Evolutionary conservation across 371 early-diverging fungal genomes (phyloP).

Genomic region (Mucor irregularis): DNA sequence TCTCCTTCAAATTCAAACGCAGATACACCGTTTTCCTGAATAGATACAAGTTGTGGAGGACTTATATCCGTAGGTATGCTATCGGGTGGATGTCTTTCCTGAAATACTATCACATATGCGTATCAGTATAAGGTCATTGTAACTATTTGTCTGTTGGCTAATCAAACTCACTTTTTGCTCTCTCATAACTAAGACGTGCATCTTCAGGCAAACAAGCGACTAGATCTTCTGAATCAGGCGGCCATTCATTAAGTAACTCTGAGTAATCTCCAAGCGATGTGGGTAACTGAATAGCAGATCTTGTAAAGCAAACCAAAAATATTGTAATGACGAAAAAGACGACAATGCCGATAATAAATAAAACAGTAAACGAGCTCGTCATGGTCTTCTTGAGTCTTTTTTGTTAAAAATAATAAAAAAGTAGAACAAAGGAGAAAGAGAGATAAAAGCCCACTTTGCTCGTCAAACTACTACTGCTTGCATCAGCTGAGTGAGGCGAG

Average conservation of each 20-base stretch:
- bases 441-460: too few relatives aligned
- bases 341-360: constrained; percentile 37
- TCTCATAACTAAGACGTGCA: constrained; percentile 44
- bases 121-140: background rate
- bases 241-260: constrained; percentile 39
- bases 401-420: too few relatives aligned
- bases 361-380: constrained; percentile 32
- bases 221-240: constrained; percentile 37
- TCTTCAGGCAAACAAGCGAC: constrained; percentile 42
- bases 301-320: constrained; percentile 40
- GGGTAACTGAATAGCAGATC: constrained; percentile 33
- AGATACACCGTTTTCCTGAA: constrained; percentile 83
- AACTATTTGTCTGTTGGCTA: background rate
- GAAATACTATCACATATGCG: constrained; percentile 31
- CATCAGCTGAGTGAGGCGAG: too few relatives aligned
- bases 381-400: constrained; percentile 9
- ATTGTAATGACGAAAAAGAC: constrained; percentile 36
- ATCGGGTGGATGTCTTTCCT: constrained; percentile 61
- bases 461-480: too few relatives aligned
- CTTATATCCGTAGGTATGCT: constrained; percentile 66
- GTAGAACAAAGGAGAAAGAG: background rate
- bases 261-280: constrained; percentile 26
- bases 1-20: constrained; percentile 84
- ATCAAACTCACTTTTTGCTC: constrained; percentile 39
- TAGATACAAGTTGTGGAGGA: constrained; percentile 61